Evolutionary conservation across 345 rosid genomes (phyloP).

Genomic region (Ceriops tagal): DNA sequence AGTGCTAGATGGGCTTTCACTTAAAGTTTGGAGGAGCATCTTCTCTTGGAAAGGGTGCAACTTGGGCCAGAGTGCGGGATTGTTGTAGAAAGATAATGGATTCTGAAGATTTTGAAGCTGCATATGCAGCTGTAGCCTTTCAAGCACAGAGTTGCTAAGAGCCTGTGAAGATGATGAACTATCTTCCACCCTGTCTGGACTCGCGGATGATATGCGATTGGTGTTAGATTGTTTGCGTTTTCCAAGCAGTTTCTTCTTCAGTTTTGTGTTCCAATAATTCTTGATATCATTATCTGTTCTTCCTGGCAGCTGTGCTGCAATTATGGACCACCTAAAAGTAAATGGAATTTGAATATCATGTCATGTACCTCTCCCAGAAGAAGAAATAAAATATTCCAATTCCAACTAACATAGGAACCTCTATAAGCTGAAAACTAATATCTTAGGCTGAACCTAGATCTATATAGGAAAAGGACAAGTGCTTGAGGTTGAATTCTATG

Average conservation of each 20-base stretch:
- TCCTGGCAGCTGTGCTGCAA: slow-evolving; percentile 98
- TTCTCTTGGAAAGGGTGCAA: slow-evolving; percentile 55
- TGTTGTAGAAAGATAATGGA: slow-evolving; percentile 60
- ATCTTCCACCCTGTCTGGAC: slow-evolving; percentile 24
- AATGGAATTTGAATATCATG: slow-evolving; percentile 3
- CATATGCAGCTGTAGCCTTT: slow-evolving; percentile 90
- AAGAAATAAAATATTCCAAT: slow-evolving; percentile 13
- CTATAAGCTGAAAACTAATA: not conserved
- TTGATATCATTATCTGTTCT: slow-evolving; percentile 98
- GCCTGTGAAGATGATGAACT: slow-evolving; percentile 33
- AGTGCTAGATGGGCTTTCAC: slow-evolving; percentile 17
- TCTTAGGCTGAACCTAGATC: slow-evolving; percentile 19
- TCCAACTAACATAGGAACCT: too few species aligned
- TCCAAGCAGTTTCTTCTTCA: slow-evolving; percentile 93
- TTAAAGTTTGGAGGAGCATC: slow-evolving; percentile 37
- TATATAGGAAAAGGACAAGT: slow-evolving; percentile 45
- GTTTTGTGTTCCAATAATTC: slow-evolving; percentile 93
- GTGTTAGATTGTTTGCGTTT: slow-evolving; percentile 57
- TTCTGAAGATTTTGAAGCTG: slow-evolving; percentile 73
- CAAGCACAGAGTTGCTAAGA: slow-evolving; percentile 71
- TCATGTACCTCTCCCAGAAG: slow-evolving; percentile 11
- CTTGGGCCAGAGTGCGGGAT: slow-evolving; percentile 73
- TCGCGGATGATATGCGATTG: slow-evolving; percentile 24
- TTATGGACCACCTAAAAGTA: slow-evolving; percentile 83
- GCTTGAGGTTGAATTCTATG: slow-evolving; percentile 3